Percentiles rank a stretch among this genome's conserved stretches.
Evolutionary conservation across 345 rosid genomes (phyloP).

Genomic region (Melaleuca alternifolia): DNA sequence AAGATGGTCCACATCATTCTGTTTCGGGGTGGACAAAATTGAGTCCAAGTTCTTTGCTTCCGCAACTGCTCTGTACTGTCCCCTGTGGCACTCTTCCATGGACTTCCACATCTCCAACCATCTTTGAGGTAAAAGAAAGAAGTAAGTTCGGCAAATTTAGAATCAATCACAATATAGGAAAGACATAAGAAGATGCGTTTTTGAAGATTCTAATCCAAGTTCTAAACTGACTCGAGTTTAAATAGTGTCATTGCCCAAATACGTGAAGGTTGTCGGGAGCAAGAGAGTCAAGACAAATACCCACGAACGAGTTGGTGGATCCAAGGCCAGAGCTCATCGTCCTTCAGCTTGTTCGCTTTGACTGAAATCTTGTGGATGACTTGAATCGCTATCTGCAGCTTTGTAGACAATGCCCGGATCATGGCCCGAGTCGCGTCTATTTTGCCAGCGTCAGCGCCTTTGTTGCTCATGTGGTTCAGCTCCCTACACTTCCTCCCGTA

Average conservation of each 20-base stretch:
- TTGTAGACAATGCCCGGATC: constrained; percentile 35
- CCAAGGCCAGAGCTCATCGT: constrained; percentile 62
- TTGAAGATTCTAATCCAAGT: neutral
- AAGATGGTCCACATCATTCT: constrained; percentile 8
- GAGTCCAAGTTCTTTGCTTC: constrained; percentile 12
- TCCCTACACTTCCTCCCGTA: constrained; percentile 36
- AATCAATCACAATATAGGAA: neutral
- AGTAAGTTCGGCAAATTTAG: neutral
- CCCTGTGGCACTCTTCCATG: constrained; percentile 21
- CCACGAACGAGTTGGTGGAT: constrained; percentile 35
- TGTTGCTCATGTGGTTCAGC: constrained; percentile 29
- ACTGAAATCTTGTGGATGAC: constrained; percentile 48
- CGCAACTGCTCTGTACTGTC: constrained; percentile 14
- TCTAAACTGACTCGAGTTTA: neutral
- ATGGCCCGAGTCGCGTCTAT: constrained; percentile 22
- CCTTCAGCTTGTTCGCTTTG: constrained; percentile 38
- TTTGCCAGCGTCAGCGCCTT: constrained; percentile 26
- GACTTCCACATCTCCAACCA: constrained; percentile 28
- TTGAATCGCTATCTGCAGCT: constrained; percentile 46
- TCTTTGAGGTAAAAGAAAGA: neutral
- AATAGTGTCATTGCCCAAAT: neutral
- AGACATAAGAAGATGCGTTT: neutral
- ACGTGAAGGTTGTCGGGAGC: no score
- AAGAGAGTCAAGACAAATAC: constrained; percentile 16
- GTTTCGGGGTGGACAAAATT: neutral